A percentile compares a stretch with the other conserved stretches of the same genome.
phyloP scores from a whole-genome alignment of 1,139 yeast genomes.

The Kluyveromyces sp. region DNA sequence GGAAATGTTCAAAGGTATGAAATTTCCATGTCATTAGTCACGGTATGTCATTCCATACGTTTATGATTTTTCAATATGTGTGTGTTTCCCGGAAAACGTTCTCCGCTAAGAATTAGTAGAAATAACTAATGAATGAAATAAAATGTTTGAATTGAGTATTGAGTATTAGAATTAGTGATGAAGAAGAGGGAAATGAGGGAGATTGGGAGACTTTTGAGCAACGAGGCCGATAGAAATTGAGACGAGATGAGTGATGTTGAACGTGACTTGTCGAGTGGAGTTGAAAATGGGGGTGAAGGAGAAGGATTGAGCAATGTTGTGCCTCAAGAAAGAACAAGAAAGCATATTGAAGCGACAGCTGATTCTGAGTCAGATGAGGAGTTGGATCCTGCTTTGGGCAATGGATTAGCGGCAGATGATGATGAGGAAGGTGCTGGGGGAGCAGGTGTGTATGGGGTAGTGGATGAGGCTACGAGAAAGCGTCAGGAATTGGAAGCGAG shows the following conservation, averaged over 20 bases:
- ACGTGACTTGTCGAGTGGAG: background rate
- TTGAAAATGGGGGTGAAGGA: slow-evolving; percentile 7
- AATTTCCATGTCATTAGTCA: too few relatives aligned
- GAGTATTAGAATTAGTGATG: background rate
- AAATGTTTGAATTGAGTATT: background rate
- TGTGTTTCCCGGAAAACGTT: too few relatives aligned
- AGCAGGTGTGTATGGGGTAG: slow-evolving; percentile 28
- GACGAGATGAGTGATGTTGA: slow-evolving; percentile 3
- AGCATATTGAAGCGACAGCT: slow-evolving; percentile 21
- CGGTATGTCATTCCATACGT: background rate
- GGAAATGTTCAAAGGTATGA: too few relatives aligned
- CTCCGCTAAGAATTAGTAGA: too few relatives aligned
- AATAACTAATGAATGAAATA: too few relatives aligned
- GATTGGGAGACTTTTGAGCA: background rate
- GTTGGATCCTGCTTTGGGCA: slow-evolving; percentile 10
- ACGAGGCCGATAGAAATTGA: background rate
- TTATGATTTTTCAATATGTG: too few relatives aligned
- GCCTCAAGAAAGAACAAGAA: slow-evolving; percentile 24
- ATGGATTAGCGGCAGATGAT: slow-evolving; percentile 19
- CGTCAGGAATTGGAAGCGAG: slow-evolving; percentile 75
- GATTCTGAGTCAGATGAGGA: slow-evolving; percentile 29
- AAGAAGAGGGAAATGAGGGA: background rate
- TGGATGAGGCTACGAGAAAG: slow-evolving; percentile 46
- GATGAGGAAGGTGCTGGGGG: slow-evolving; percentile 33
- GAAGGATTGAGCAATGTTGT: slow-evolving; percentile 9